A percentile compares a stretch with the other conserved stretches of the same genome.
phyloP scores from a whole-genome alignment of 1,139 yeast genomes.

The Nadsonia starkeyi-henricii region DNA sequence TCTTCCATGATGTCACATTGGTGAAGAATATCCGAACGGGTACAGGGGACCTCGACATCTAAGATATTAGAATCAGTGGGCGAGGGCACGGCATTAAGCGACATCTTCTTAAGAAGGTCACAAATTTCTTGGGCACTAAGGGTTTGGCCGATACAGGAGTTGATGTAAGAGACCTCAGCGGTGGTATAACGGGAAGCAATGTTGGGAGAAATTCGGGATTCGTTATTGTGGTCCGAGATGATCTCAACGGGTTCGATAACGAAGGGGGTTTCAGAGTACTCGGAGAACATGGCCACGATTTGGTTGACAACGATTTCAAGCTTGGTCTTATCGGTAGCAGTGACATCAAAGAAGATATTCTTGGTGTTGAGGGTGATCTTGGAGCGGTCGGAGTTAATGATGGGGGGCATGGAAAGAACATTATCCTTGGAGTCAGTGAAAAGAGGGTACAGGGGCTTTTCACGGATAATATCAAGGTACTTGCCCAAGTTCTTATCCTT shows the following conservation, averaged over 20 bases:
- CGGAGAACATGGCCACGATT: constrained; percentile 89
- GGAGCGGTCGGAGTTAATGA: constrained; percentile 84
- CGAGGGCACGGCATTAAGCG: constrained; percentile 51
- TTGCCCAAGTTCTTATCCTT: constrained; percentile 82
- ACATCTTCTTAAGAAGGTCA: constrained; percentile 63
- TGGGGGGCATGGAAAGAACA: constrained; percentile 92
- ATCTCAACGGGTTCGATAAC: constrained; percentile 80
- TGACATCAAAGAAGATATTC: constrained; percentile 83
- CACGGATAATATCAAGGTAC: constrained; percentile 75
- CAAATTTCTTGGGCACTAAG: constrained; percentile 57
- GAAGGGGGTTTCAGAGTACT: constrained; percentile 58
- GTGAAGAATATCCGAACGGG: constrained; percentile 91
- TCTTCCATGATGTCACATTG: constrained; percentile 99
- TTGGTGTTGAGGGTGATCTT: constrained; percentile 75
- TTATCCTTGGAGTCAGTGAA: constrained; percentile 65
- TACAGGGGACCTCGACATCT: constrained; percentile 72
- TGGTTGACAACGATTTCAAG: constrained; percentile 84
- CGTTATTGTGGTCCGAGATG: constrained; percentile 67
- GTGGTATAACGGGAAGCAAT: constrained; percentile 50
- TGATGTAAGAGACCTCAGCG: constrained; percentile 77
- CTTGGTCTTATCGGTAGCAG: constrained; percentile 92
- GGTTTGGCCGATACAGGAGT: constrained; percentile 77
- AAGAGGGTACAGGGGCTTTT: constrained; percentile 84
- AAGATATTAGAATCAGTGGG: constrained; percentile 35
- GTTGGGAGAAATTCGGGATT: constrained; percentile 67